Base-by-base conservation (phyloP, 2,329 filamentous ascomycete genomes). In the Diaporthe ilicicola region DNA sequence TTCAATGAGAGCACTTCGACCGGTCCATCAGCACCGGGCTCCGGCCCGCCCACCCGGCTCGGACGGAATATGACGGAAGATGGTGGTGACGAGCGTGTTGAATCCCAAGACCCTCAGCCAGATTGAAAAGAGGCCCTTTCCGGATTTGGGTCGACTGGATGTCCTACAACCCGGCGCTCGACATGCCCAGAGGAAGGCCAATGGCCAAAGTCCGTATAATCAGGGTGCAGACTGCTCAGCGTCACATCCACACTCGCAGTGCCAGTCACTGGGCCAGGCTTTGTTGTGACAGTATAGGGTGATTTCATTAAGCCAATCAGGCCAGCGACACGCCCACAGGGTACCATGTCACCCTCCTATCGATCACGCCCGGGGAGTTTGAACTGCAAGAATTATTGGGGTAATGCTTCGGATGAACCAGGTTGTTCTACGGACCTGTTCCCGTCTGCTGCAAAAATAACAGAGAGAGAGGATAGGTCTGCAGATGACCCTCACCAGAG, bases 1-100 rank as follows among this genome's bases (percentile, higher is more conserved):
- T 91, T 5, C 71, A 72, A 39, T 72, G 71, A 72, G 71, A 72
- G 29, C 59, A n/a, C 29, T 12, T 4, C 5, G 39, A 24, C 12
- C 27, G 4, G 24, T 19, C 12, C 19, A n/a, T 1, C 27, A 39
- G 37, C 27, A 62, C 6, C 39, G 44, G 3, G 39, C 4, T 39
- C 19, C 22, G 17, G 12, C 24, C 22, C 24, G 12, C 24, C 6
- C 6, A 34, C 32, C 4, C 56, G 7, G 2, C 13, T n/a, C 10
- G n/a, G 44, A 15, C 15, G n/a, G 44, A 9, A 10, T 17, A 19
- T 5, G 42, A 24, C 27, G 10, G 27, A 34, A 12, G 2, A 29
- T 17, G 10, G 8, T 13, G 37, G 39, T 5, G 2, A n/a, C 19
- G 15, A n/a, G 29, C 1, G 24, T 13, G 17, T 7, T 9, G 37